Base-by-base conservation (phyloP, 2,329 filamentous ascomycete species). In the Hymenoscyphus occultus region DNA sequence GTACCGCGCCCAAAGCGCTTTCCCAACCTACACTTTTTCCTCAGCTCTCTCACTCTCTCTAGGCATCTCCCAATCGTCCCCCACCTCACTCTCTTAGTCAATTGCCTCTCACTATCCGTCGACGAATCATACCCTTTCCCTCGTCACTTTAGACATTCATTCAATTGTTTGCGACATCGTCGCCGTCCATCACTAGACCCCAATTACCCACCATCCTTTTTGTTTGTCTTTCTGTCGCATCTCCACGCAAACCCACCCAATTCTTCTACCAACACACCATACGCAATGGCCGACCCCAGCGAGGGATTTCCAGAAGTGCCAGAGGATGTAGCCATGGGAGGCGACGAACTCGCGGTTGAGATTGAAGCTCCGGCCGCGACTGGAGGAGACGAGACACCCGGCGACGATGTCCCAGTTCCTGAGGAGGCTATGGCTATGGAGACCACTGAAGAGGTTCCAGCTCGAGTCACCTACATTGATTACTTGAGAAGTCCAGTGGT, bases 401-500 rank as follows among this genome's bases (percentile, higher is more conserved):
- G 62, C 54, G 67, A 68, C 35, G 70, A 66, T n/a, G 59, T 72
- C 6, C 64, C 69, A 19, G 70, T 71, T 48, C 63, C 65, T 56
- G 70, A 68, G 40, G 28, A 28, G 28, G 3, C 28, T 3, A 28
- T 28, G 3, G 54, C 63, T 14, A 65, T 71, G 63, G 70, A 68
- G 19, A 56, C 61, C 16, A 64, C 69, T 58, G 70, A 67, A 16
- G 68, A 74, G 35, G 40, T 40, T 1, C 68, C 70, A 0, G 64
- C 65, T 13, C 65, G 74, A 22, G 64, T 70, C 13, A 74, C 73
- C 16, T 88, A 86, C 71, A 76, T 83, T 60, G 82, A 80, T 72
- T 90, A 89, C 71, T 81, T 93, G 28, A 83, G 81, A 68, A 92
- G 88, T 68, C 89, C 90, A 0, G 81, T 92, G 12, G 85, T 93